Conservation (phyloP, 768 basidiomycete genomes). For the Clathrus columnatus region DNA sequence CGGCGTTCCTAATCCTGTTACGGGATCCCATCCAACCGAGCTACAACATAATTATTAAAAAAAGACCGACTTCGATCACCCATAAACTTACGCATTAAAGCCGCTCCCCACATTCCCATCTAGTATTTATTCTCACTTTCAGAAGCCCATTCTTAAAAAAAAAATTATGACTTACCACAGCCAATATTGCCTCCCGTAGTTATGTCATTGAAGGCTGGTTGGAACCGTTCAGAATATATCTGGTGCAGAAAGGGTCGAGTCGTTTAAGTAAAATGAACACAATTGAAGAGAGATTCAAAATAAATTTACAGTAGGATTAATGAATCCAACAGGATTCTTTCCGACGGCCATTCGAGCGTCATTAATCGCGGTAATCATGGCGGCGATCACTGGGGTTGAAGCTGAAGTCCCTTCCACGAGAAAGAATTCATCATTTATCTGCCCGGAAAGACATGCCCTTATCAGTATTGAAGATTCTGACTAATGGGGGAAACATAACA, state of each 20-base stretch:
- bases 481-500: too few relatives aligned
- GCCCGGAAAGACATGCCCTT: neutral
- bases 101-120: too few relatives aligned
- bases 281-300: neutral
- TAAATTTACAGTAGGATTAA: constrained; percentile 14
- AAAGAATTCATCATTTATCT: constrained; percentile 31
- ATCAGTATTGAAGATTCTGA: neutral
- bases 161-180: constrained; percentile 18
- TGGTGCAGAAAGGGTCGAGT: neutral
- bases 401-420: constrained; percentile 29
- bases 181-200: constrained; percentile 37
- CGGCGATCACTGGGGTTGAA: constrained; percentile 27
- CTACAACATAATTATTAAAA: too few relatives aligned
- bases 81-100: too few relatives aligned
- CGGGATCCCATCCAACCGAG: neutral
- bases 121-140: too few relatives aligned
- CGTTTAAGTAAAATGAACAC: neutral
- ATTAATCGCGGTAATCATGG: constrained; percentile 29
- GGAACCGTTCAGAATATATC: too few relatives aligned
- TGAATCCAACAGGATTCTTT: constrained; percentile 24
- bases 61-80: too few relatives aligned
- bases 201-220: constrained; percentile 39
- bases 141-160: too few relatives aligned
- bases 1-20: neutral
- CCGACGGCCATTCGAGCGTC: constrained; percentile 27